These are phyloP conservation scores for Tylopilus subfusipes DNA, from an alignment of 768 basidiomycete species.

Conservation along the genomic window DNA sequence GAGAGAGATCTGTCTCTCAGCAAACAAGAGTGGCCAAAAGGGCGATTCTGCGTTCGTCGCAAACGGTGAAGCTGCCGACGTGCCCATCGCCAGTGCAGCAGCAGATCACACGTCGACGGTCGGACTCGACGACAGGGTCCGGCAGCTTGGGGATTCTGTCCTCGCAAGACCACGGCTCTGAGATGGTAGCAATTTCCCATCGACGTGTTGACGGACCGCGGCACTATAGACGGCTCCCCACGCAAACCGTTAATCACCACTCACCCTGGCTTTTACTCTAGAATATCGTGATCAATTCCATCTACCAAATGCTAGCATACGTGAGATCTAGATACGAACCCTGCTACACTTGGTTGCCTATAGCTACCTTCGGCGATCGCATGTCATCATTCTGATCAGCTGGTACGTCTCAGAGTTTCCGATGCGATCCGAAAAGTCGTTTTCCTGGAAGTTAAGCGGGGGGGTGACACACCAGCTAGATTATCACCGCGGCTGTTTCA, in stretches of 20 bases:
- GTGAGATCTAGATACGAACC: not conserved
- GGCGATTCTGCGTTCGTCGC: not conserved
- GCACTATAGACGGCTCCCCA: not conserved
- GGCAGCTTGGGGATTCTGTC: not conserved
- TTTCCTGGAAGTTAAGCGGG: too few relatives aligned
- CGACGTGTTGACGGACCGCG: not conserved
- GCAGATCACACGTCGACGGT: not conserved
- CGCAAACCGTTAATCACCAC: constrained; percentile 12
- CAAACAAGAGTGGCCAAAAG: constrained; percentile 4
- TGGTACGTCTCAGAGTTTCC: not conserved
- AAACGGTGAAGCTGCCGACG: not conserved
- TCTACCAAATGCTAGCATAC: too few relatives aligned
- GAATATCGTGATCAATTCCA: not conserved
- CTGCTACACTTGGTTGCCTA: not conserved
- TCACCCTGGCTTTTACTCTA: not conserved
- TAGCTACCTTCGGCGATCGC: too few relatives aligned
- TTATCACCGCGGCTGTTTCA: too few relatives aligned
- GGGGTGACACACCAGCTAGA: too few relatives aligned
- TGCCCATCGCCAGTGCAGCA: too few relatives aligned
- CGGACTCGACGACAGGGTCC: not conserved
- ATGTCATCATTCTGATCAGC: not conserved
- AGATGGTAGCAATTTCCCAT: not conserved
- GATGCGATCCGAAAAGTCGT: not conserved
- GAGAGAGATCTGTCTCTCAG: constrained; percentile 38
- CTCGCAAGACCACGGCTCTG: constrained; percentile 19